Base-by-base conservation (phyloP, 1,284 basidiomycete species). In the Marasmius oreades region DNA sequence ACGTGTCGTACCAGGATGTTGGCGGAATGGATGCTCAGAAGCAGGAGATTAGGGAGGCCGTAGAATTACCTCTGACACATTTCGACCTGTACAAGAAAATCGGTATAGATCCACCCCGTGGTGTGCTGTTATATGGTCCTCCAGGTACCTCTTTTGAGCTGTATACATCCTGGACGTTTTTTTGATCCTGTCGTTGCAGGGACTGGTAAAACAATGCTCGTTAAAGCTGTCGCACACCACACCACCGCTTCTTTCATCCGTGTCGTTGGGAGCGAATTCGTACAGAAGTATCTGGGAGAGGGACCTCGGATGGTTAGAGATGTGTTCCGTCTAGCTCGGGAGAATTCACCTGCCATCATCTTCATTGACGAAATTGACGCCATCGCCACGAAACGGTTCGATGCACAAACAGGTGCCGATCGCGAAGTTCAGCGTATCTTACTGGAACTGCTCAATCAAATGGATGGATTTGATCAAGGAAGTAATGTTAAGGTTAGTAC, bases 351-450 rank as follows among this genome's bases (percentile, higher is more conserved):
- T 1, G 88, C 94, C 45, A 99, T 99, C 71, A 99, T 99, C 73
- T 99, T 99, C 75, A 99, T 99, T 69, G 96, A 98, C 70, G 96
- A 99, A 71, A 95, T 99, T 61, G 97, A 99, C 67, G 97, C 97
- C 20, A 99, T 99, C 69, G 97, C 97, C 3, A 99, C 97, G 39
- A 99, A 99, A 75, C 95, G 97, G 71, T 99, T 99, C 77, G 97
- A 99, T 68, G 97, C 97, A 3, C 97, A 99, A 72, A 99, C 97
- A 1, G 97, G 97, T 68, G 97, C 97, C 12, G 97, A 99, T 75
- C 84, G 97, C 64, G 97, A 99, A 76, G 97, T 99, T 18, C 97
- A 99, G 73, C 93, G 97, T 75, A 99, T 99, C 69, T 73, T 99
- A 62, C 86, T 99, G n/a, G 97, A 99, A 71, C 76, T 99, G 59